These are phyloP conservation scores for Spatholobus suberectus DNA, from an alignment of 306 rosid genomes.

Conservation along the genomic window DNA sequence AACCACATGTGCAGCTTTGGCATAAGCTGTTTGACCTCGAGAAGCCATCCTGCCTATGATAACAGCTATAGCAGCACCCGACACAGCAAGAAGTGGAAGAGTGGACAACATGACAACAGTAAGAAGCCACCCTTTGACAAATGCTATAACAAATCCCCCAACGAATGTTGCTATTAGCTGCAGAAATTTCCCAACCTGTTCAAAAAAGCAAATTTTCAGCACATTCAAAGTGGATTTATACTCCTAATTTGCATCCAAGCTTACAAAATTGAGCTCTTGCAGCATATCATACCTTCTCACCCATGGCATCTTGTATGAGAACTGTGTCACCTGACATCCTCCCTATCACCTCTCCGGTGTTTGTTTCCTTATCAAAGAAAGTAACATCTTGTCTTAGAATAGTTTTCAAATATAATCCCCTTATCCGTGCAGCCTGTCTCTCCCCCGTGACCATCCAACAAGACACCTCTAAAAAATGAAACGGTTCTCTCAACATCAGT, in stretches of 20 bases:
- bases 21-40: conserved; percentile 78
- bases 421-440: conserved; percentile 88
- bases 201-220: neutral
- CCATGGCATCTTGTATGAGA: conserved; percentile 97
- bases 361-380: conserved; percentile 89
- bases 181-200: conserved; percentile 82
- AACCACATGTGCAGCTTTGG: conserved; percentile 79
- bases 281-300: conserved; percentile 69
- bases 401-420: conserved; percentile 86
- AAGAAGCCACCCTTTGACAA: conserved; percentile 89
- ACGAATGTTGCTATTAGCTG: conserved; percentile 73
- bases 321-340: conserved; percentile 97
- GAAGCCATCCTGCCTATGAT: conserved; percentile 67
- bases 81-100: conserved; percentile 71
- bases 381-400: conserved; percentile 84
- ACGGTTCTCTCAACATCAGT: conserved; percentile 7
- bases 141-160: conserved; percentile 76
- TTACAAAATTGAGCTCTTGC: neutral
- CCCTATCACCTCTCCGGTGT: conserved; percentile 85
- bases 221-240: neutral
- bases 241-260: neutral
- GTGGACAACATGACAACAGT: conserved; percentile 76
- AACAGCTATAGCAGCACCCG: conserved; percentile 72
- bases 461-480: conserved; percentile 72
- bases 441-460: conserved; percentile 96